Evolutionary conservation across 371 early-diverging fungal species (phyloP).

Genomic region (Lichtheimia hyalospora): DNA sequence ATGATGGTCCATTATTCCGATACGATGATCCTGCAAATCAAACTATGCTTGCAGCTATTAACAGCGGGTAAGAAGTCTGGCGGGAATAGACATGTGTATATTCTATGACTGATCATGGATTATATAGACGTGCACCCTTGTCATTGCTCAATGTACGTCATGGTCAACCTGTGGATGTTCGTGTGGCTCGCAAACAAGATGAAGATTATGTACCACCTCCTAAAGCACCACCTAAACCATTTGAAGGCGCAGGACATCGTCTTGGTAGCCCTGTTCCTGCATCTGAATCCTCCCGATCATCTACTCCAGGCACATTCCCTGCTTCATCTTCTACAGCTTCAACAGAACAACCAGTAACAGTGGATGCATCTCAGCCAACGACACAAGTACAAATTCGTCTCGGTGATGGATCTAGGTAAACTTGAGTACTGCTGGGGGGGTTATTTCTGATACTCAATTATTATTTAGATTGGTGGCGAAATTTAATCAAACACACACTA

Average conservation of each 20-base stretch:
- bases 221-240: slow-evolving; percentile 74
- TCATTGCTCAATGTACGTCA: slow-evolving; percentile 85
- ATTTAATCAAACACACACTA: slow-evolving; percentile 89
- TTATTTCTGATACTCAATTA: neutral
- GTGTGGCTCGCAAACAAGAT: slow-evolving; percentile 77
- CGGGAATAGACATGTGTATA: neutral
- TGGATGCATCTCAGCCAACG: slow-evolving; percentile 76
- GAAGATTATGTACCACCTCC: slow-evolving; percentile 90
- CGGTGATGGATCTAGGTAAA: slow-evolving; percentile 81
- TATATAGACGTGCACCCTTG: slow-evolving; percentile 74
- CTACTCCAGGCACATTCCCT: slow-evolving; percentile 34
- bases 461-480: slow-evolving; percentile 72
- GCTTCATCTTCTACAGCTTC: slow-evolving; percentile 23
- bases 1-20: slow-evolving; percentile 85
- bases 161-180: slow-evolving; percentile 92
- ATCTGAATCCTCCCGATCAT: slow-evolving; percentile 30
- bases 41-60: slow-evolving; percentile 80
- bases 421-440: neutral
- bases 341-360: slow-evolving; percentile 21
- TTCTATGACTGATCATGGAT: neutral
- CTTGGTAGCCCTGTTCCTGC: slow-evolving; percentile 63
- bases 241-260: slow-evolving; percentile 86
- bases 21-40: slow-evolving; percentile 88
- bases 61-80: slow-evolving; percentile 69
- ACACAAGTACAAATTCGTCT: slow-evolving; percentile 91